Evolutionary conservation across 805 yeast species (phyloP).

Genomic region (Barnettozyma sucrosica): DNA sequence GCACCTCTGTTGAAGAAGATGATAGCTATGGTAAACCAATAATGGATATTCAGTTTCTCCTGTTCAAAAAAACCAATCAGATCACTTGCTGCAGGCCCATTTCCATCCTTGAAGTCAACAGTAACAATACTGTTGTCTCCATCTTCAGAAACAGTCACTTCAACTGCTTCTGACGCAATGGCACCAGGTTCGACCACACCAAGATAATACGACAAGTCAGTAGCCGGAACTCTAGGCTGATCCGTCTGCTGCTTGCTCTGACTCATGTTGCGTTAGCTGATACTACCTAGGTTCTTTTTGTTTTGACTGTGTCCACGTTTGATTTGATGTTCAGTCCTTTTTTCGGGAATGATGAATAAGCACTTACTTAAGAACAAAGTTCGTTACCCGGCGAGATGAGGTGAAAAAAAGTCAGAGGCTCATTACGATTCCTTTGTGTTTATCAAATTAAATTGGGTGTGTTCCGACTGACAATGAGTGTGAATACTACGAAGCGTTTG

Average conservation of each 20-base stretch:
- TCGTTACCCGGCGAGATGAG: slow-evolving; percentile 8
- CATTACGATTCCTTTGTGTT: background rate
- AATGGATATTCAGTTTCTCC: slow-evolving; percentile 68
- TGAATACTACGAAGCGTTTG: slow-evolving; percentile 30
- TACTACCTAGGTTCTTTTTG: background rate
- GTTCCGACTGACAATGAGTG: background rate
- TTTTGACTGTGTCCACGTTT: background rate
- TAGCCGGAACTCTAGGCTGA: slow-evolving; percentile 5
- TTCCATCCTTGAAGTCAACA: slow-evolving; percentile 78
- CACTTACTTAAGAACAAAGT: background rate
- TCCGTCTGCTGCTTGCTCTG: background rate
- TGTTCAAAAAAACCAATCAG: slow-evolving; percentile 70
- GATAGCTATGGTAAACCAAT: slow-evolving; percentile 79
- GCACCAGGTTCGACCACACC: background rate
- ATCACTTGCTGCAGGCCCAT: slow-evolving; percentile 85
- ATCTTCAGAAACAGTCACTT: slow-evolving; percentile 61
- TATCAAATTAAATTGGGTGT: background rate
- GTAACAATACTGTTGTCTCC: slow-evolving; percentile 76
- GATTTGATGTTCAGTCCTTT: background rate
- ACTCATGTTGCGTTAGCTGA: background rate
- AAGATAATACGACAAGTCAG: slow-evolving; percentile 9
- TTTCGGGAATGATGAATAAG: background rate
- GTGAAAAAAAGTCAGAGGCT: background rate
- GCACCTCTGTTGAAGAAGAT: slow-evolving; percentile 67
- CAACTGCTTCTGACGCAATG: slow-evolving; percentile 19